Percentiles rank a stretch among this genome's conserved stretches.
phyloP scores from a whole-genome alignment of 768 basidiomycete genomes.

The Pholiota conissans region DNA sequence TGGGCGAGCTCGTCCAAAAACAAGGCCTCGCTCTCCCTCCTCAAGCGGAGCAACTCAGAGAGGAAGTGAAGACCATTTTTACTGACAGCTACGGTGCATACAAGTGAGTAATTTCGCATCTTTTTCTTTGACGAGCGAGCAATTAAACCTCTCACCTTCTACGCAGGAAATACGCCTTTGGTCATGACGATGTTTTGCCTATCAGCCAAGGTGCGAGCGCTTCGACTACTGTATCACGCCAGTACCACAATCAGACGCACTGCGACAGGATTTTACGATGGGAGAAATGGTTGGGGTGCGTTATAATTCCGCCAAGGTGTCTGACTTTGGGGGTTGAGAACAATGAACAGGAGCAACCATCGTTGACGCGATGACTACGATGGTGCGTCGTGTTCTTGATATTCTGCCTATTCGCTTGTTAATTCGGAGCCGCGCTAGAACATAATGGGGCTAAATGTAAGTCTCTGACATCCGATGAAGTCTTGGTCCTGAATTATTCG shows the following conservation, averaged over 20 bases:
- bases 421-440: constrained; percentile 29
- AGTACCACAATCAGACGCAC: neutral
- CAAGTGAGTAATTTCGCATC: constrained; percentile 47
- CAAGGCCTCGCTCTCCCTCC: constrained; percentile 41
- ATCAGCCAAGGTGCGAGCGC: constrained; percentile 38
- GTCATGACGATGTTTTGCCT: constrained; percentile 61
- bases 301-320: neutral
- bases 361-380: constrained; percentile 59
- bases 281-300: constrained; percentile 45
- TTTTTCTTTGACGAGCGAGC: too few species aligned
- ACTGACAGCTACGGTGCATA: constrained; percentile 54
- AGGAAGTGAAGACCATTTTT: constrained; percentile 51
- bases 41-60: constrained; percentile 32
- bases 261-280: constrained; percentile 31
- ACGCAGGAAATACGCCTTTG: constrained; percentile 52
- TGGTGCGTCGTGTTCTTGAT: constrained; percentile 39
- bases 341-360: constrained; percentile 53
- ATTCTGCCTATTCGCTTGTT: neutral
- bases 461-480: constrained; percentile 6
- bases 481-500: neutral
- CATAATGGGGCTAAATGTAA: constrained; percentile 59
- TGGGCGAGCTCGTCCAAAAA: constrained; percentile 45
- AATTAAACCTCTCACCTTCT: too few species aligned
- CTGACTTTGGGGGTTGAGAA: neutral
- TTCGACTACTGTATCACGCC: neutral